Evolutionary conservation across 2,329 filamentous ascomycete species (phyloP).

Genomic region (Didymella glomerata): DNA sequence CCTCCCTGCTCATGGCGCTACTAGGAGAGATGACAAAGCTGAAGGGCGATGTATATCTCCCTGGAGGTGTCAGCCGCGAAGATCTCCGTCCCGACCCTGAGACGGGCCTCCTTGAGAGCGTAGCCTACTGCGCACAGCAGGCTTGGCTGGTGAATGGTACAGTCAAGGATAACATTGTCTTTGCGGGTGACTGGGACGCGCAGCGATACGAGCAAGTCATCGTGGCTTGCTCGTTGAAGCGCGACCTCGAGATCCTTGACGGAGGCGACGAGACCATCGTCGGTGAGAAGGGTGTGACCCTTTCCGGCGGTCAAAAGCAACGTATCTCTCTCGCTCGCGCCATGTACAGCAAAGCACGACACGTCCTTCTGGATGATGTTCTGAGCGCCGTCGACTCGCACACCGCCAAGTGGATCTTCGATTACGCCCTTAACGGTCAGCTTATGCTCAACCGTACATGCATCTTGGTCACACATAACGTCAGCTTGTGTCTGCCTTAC

Average conservation of each 20-base stretch:
- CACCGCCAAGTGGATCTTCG: slow-evolving; percentile 97
- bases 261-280: slow-evolving; percentile 92
- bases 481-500: slow-evolving; percentile 82
- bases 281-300: slow-evolving; percentile 94
- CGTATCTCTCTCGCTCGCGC: slow-evolving; percentile 95
- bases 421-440: slow-evolving; percentile 86
- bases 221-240: slow-evolving; percentile 87
- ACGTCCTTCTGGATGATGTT: slow-evolving; percentile 92
- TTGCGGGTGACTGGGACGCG: slow-evolving; percentile 81
- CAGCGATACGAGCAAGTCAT: slow-evolving; percentile 87
- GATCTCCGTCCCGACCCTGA: slow-evolving; percentile 82
- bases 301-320: slow-evolving; percentile 97
- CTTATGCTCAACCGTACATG: slow-evolving; percentile 90
- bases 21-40: slow-evolving; percentile 94
- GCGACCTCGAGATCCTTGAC: slow-evolving; percentile 91
- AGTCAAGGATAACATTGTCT: slow-evolving; percentile 95
- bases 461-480: slow-evolving; percentile 94
- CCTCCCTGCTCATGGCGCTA: slow-evolving; percentile 92
- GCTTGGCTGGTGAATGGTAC: slow-evolving; percentile 97
- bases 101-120: slow-evolving; percentile 86
- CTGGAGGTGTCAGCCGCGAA: slow-evolving; percentile 84
- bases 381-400: slow-evolving; percentile 97
- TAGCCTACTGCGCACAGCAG: slow-evolving; percentile 96
- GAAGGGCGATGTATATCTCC: slow-evolving; percentile 81
- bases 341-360: slow-evolving; percentile 92